phyloP scores from a whole-genome alignment of 768 basidiomycete genomes.

The Grammothele lineata region DNA sequence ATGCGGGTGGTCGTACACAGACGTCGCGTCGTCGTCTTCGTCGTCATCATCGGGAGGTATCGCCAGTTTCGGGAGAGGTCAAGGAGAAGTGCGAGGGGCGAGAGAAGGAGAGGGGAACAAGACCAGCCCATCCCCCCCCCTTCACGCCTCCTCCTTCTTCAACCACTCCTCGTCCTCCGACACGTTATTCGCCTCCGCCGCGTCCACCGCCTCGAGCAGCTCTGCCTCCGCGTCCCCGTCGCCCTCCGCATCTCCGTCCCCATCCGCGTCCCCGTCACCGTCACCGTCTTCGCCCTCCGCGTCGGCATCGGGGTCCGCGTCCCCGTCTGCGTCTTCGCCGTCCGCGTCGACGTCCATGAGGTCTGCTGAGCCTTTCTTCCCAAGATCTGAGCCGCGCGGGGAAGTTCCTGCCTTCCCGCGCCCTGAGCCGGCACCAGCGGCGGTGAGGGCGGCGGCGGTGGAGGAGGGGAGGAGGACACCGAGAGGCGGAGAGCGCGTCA shows the following conservation, averaged over 20 bases:
- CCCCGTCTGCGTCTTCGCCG: slow-evolving; percentile 18
- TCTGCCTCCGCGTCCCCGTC: slow-evolving; percentile 32
- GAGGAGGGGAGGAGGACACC: no score
- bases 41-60: not conserved
- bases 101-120: no score
- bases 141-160: slow-evolving; percentile 25
- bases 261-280: slow-evolving; percentile 29
- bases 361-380: slow-evolving; percentile 7
- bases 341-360: slow-evolving; percentile 14
- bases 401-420: slow-evolving; percentile 1
- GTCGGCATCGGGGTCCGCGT: slow-evolving; percentile 28
- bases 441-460: no score
- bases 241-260: slow-evolving; percentile 27
- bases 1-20: not conserved
- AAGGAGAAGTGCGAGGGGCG: no score
- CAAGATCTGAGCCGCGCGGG: slow-evolving; percentile 14
- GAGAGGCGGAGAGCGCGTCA: slow-evolving; percentile 7
- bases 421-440: not conserved
- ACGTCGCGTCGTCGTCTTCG: not conserved
- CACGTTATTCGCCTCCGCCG: slow-evolving; percentile 32
- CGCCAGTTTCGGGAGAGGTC: no score
- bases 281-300: slow-evolving; percentile 16
- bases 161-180: slow-evolving; percentile 22
- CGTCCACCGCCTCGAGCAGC: slow-evolving; percentile 35
- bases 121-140: no score